A percentile compares a stretch with the other conserved stretches of the same genome.
phyloP scores from a whole-genome alignment of 768 basidiomycete species.

The Gloeophyllum trabeum region DNA sequence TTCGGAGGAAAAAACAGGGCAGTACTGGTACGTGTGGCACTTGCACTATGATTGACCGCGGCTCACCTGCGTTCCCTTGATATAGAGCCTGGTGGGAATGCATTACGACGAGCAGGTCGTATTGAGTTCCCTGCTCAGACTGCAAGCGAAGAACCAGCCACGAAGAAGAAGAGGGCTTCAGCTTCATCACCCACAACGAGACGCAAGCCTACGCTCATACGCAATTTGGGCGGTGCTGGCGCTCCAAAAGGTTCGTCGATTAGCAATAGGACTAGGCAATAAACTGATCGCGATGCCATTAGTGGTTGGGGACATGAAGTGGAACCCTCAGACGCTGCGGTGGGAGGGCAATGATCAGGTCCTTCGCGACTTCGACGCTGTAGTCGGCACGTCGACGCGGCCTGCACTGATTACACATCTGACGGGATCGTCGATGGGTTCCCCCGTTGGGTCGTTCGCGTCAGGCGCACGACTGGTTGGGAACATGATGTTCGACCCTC shows the following conservation, averaged over 20 bases:
- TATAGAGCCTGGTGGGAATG: conserved; percentile 7
- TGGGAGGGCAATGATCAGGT: conserved; percentile 98
- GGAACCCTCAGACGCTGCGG: conserved; percentile 81
- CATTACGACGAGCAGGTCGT: conserved; percentile 43
- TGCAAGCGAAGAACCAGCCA: conserved; percentile 16
- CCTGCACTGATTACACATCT: conserved; percentile 95
- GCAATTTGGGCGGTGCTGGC: conserved; percentile 59
- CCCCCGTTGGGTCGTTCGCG: conserved; percentile 63
- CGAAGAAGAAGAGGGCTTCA: conserved; percentile 41
- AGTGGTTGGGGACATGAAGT: conserved; percentile 97
- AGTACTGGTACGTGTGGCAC: neutral
- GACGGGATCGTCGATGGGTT: conserved; percentile 78
- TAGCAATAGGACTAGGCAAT: conserved; percentile 2
- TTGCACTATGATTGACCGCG: too few relatives aligned
- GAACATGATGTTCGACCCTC: conserved; percentile 96
- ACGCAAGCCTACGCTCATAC: conserved; percentile 81
- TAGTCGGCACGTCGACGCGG: conserved; percentile 71
- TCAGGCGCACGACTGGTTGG: conserved; percentile 85
- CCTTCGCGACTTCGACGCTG: conserved; percentile 81
- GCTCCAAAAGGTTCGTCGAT: conserved; percentile 59
- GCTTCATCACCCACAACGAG: conserved; percentile 37
- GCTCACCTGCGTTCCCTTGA: conserved; percentile 28
- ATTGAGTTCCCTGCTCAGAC: conserved; percentile 40
- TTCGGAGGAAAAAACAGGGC: conserved; percentile 45
- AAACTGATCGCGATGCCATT: conserved; percentile 5